Percentiles rank a stretch among this genome's conserved stretches.
Evolutionary conservation across 768 basidiomycete genomes (phyloP).

Genomic region (Neoboletus subvelutipes): DNA sequence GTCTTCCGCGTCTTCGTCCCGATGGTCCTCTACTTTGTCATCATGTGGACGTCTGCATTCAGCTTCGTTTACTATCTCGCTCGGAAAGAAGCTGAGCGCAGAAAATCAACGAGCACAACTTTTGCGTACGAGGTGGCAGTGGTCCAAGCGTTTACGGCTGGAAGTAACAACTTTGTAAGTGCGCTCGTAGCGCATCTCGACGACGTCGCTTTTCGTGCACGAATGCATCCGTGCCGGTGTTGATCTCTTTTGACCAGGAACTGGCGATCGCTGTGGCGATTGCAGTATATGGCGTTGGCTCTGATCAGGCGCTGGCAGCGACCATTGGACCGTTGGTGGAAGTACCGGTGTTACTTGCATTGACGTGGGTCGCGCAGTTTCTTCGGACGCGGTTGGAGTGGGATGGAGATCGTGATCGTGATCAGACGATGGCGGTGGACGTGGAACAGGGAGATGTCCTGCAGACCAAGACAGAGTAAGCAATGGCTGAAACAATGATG

Average conservation of each 20-base stretch:
- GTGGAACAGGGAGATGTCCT: neutral
- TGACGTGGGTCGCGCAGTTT: conserved; percentile 65
- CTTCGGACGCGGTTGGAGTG: conserved; percentile 43
- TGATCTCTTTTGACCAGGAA: conserved; percentile 43
- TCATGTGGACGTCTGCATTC: conserved; percentile 75
- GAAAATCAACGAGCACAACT: conserved; percentile 1
- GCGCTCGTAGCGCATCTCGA: neutral
- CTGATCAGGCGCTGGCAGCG: conserved; percentile 78
- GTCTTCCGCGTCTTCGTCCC: conserved; percentile 84
- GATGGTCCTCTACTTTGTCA: conserved; percentile 70
- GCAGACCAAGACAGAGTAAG: neutral
- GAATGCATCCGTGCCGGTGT: neutral
- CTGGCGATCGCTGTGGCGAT: conserved; percentile 82
- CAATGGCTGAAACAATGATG: neutral
- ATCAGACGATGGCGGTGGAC: neutral
- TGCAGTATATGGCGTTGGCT: conserved; percentile 73
- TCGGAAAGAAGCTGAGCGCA: conserved; percentile 28
- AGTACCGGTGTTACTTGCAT: conserved; percentile 70
- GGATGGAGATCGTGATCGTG: conserved; percentile 15
- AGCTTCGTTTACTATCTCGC: conserved; percentile 50
- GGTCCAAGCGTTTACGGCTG: conserved; percentile 77
- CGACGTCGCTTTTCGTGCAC: neutral
- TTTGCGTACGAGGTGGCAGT: conserved; percentile 71
- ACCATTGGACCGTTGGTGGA: conserved; percentile 78
- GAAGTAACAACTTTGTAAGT: conserved; percentile 74